phyloP scores from a whole-genome alignment of 208 protist species.

The Dictyostelium gargantuum region DNA sequence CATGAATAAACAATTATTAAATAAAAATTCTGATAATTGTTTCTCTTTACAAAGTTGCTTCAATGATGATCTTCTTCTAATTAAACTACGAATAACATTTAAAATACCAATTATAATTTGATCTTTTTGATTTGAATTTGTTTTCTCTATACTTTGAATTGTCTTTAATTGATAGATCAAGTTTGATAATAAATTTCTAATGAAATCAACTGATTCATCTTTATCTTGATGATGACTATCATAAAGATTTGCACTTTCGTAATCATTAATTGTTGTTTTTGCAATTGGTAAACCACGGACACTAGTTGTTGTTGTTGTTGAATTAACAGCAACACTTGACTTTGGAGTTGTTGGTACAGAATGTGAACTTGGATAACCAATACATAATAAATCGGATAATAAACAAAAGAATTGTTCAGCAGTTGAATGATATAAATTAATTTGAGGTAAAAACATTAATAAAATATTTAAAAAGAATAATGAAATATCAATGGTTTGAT shows the following conservation, averaged over 20 bases:
- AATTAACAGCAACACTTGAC: background rate
- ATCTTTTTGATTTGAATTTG: background rate
- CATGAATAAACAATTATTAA: conserved; percentile 40
- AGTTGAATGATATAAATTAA: conserved; percentile 56
- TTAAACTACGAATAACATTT: conserved; percentile 42
- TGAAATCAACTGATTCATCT: conserved; percentile 11
- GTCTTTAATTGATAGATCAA: conserved; percentile 1
- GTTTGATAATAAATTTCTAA: background rate
- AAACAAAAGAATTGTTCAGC: conserved; percentile 67
- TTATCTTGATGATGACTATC: background rate
- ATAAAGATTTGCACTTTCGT: background rate
- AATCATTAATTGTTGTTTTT: background rate
- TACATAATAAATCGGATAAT: conserved; percentile 21
- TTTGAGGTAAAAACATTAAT: conserved; percentile 35
- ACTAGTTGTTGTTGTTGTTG: background rate
- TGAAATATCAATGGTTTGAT: background rate
- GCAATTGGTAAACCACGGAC: background rate
- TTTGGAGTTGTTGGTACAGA: background rate
- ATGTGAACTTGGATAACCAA: conserved; percentile 21
- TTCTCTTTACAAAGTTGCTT: conserved; percentile 39
- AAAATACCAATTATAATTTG: conserved; percentile 46
- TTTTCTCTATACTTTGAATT: background rate
- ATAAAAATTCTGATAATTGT: background rate
- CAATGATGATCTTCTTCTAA: background rate
- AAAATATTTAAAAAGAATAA: conserved; percentile 28